These are phyloP conservation scores for Aspergillaceae sp. DNA, from an alignment of 2,329 filamentous ascomycete genomes.

Conservation along the genomic window DNA sequence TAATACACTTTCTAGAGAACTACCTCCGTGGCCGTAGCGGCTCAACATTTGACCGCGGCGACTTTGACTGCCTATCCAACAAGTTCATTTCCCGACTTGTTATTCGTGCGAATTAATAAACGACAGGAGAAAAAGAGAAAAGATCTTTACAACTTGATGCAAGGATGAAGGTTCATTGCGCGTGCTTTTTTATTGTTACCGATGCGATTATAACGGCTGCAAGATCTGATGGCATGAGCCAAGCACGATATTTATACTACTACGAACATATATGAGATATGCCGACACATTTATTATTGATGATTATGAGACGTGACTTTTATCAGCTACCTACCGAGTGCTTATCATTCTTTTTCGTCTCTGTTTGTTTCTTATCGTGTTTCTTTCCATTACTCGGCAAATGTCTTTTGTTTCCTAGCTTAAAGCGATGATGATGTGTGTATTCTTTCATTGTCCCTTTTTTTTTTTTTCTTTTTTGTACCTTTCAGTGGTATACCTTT, in stretches of 20 bases:
- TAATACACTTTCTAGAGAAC: conserved; percentile 56
- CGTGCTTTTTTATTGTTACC: background rate
- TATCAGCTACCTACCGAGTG: conserved; percentile 1
- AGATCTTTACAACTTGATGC: conserved; percentile 8
- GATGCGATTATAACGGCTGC: background rate
- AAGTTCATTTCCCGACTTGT: conserved; percentile 96
- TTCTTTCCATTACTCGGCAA: conserved; percentile 6
- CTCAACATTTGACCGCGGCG: conserved; percentile 76
- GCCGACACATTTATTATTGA: conserved; percentile 14
- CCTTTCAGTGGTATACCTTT: conserved; percentile 30
- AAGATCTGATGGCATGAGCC: conserved; percentile 10
- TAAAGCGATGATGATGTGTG: conserved; percentile 6
- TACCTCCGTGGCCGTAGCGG: conserved; percentile 71
- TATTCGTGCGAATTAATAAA: conserved; percentile 81
- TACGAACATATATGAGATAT: conserved; percentile 21
- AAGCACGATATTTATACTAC: conserved; percentile 8
- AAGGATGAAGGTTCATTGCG: conserved; percentile 10
- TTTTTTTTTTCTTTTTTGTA: conserved; percentile 18
- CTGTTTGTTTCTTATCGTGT: conserved; percentile 10
- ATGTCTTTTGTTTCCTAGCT: conserved; percentile 8
- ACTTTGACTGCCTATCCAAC: conserved; percentile 93
- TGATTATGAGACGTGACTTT: conserved; percentile 16
- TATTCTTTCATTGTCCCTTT: conserved; percentile 10
- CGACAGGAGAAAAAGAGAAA: conserved; percentile 6
- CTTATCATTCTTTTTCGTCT: conserved; percentile 7